These are phyloP conservation scores for Vigna nakashimae DNA, from an alignment of 306 rosid genomes.

Conservation along the genomic window DNA sequence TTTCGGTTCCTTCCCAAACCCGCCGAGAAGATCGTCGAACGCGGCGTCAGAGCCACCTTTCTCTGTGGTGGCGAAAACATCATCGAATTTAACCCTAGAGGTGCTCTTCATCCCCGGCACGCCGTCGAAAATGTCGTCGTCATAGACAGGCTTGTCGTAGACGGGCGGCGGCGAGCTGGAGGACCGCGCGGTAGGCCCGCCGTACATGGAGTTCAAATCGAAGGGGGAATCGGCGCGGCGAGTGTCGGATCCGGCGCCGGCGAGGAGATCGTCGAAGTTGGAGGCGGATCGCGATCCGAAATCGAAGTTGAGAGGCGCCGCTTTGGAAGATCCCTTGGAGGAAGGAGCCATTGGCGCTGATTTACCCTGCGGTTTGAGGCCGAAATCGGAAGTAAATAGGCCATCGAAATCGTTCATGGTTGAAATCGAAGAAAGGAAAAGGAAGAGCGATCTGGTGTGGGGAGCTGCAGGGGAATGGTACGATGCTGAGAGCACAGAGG, in stretches of 20 bases:
- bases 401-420: slow-evolving; percentile 95
- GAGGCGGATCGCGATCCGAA: slow-evolving; percentile 74
- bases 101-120: slow-evolving; percentile 85
- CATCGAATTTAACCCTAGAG: slow-evolving; percentile 56
- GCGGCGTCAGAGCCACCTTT: slow-evolving; percentile 39
- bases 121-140: slow-evolving; percentile 87
- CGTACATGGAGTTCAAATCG: slow-evolving; percentile 71
- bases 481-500: slow-evolving; percentile 30
- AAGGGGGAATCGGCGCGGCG: slow-evolving; percentile 55
- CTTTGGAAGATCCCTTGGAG: slow-evolving; percentile 56
- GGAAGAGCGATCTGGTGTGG: slow-evolving; percentile 38
- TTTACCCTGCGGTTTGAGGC: slow-evolving; percentile 82
- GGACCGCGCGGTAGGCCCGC: slow-evolving; percentile 49
- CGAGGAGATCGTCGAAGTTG: slow-evolving; percentile 60
- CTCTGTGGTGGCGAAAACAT: slow-evolving; percentile 65
- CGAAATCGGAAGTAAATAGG: slow-evolving; percentile 74
- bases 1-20: slow-evolving; percentile 77
- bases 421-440: neutral
- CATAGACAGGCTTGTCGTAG: slow-evolving; percentile 65
- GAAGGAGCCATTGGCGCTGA: slow-evolving; percentile 82
- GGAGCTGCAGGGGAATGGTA: slow-evolving; percentile 27
- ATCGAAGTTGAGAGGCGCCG: slow-evolving; percentile 56
- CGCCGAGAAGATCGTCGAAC: slow-evolving; percentile 85
- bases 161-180: slow-evolving; percentile 77
- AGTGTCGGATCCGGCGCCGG: slow-evolving; percentile 61